phyloP scores from a whole-genome alignment of 1,284 basidiomycete genomes.

The Ustilago bromivora region DNA sequence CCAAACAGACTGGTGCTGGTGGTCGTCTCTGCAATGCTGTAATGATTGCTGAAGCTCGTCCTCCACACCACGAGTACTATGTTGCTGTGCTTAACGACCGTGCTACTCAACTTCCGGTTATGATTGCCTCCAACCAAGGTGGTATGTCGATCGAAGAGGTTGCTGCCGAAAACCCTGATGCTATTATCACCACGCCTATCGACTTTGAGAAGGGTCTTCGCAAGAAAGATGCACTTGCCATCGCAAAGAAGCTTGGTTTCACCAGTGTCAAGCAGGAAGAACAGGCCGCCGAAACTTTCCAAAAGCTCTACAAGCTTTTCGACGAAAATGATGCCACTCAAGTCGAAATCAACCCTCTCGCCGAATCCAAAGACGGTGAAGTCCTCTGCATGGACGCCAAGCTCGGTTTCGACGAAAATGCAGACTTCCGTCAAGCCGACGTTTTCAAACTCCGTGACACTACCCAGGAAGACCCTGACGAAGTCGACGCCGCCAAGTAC shows the following conservation, averaged over 20 bases:
- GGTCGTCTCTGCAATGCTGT: slow-evolving; percentile 97
- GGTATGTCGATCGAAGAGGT: slow-evolving; percentile 95
- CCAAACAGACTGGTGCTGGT: slow-evolving; percentile 95
- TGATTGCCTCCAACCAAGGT: slow-evolving; percentile 88
- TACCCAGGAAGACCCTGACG: slow-evolving; percentile 94
- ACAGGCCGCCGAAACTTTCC: slow-evolving; percentile 90
- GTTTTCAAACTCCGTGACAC: slow-evolving; percentile 90
- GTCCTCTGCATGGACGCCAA: slow-evolving; percentile 99
- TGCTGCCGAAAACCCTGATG: slow-evolving; percentile 92
- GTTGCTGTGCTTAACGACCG: slow-evolving; percentile 97
- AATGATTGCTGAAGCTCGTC: slow-evolving; percentile 96
- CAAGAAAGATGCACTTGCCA: slow-evolving; percentile 78
- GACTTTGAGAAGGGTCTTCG: slow-evolving; percentile 86
- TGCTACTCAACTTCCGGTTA: slow-evolving; percentile 85
- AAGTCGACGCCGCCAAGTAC: slow-evolving; percentile 82
- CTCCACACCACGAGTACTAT: slow-evolving; percentile 97
- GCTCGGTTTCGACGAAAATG: slow-evolving; percentile 99
- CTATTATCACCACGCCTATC: slow-evolving; percentile 96
- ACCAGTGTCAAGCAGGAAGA: slow-evolving; percentile 80
- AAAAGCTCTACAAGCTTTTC: slow-evolving; percentile 95
- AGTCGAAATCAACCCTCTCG: slow-evolving; percentile 99
- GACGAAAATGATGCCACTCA: slow-evolving; percentile 99
- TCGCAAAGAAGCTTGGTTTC: slow-evolving; percentile 94
- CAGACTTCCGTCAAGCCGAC: slow-evolving; percentile 95
- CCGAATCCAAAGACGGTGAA: slow-evolving; percentile 90